Evolutionary conservation across 495 filamentous ascomycete species (phyloP).

Genomic region (Penicillium egyptiacum): DNA sequence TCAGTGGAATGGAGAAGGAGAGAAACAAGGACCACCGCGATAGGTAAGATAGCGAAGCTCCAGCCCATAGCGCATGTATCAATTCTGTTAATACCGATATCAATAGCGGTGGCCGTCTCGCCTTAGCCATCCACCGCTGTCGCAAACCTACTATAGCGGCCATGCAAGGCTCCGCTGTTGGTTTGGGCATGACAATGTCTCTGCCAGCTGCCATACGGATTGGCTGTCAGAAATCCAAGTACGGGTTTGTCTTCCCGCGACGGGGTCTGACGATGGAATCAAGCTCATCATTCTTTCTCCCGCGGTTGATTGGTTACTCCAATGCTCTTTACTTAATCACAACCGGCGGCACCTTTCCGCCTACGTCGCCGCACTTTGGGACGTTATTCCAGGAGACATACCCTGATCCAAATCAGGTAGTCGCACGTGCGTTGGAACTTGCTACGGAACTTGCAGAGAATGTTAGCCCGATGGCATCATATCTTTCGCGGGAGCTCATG

Average conservation of each 20-base stretch:
- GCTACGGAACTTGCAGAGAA: constrained; percentile 54
- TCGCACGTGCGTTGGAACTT: constrained; percentile 52
- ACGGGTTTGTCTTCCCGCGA: constrained; percentile 58
- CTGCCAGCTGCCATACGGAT: constrained; percentile 55
- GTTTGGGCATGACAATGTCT: constrained; percentile 61
- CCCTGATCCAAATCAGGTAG: constrained; percentile 44
- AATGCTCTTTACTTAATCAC: constrained; percentile 48
- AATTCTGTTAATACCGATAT: not conserved
- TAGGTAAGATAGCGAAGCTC: not conserved
- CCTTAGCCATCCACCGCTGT: constrained; percentile 56
- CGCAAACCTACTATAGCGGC: constrained; percentile 59
- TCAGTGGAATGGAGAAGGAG: constrained; percentile 33
- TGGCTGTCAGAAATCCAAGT: constrained; percentile 45
- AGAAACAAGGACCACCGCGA: constrained; percentile 14
- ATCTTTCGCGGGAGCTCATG: constrained; percentile 55
- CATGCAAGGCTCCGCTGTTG: constrained; percentile 58
- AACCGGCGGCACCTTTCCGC: constrained; percentile 22
- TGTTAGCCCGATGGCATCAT: constrained; percentile 46
- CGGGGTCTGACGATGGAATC: constrained; percentile 59
- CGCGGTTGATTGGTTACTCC: constrained; percentile 52
- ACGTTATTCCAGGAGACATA: constrained; percentile 52
- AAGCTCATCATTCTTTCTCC: constrained; percentile 55
- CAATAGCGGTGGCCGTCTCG: constrained; percentile 27
- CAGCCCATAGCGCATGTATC: too few species aligned
- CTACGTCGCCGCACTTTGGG: constrained; percentile 24